These are phyloP conservation scores for Colletotrichum sansevieriae DNA, from an alignment of 2,329 filamentous ascomycete species.

Conservation along the genomic window DNA sequence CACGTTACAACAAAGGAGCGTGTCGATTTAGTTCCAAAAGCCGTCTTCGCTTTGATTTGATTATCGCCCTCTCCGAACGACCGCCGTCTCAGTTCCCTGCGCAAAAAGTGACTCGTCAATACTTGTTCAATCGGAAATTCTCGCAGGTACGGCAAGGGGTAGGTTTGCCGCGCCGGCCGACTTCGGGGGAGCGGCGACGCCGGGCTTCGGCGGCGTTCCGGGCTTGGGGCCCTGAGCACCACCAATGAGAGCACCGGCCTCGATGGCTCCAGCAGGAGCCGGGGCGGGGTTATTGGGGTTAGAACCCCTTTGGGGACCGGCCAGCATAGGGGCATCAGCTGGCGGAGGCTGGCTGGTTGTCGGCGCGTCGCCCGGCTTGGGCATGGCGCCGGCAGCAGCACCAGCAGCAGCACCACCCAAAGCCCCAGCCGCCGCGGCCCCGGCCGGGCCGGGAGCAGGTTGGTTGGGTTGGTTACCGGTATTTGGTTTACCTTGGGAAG, in stretches of 20 bases:
- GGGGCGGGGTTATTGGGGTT: conserved; percentile 18
- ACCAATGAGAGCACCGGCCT: conserved; percentile 24
- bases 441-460: conserved; percentile 20
- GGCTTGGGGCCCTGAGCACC: conserved; percentile 20
- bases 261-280: conserved; percentile 20
- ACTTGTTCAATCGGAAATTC: conserved; percentile 8
- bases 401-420: conserved; percentile 14
- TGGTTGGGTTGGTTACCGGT: conserved; percentile 1
- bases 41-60: background rate
- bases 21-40: conserved; percentile 13
- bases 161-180: background rate
- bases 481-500: conserved; percentile 28
- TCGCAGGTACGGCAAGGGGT: conserved; percentile 30
- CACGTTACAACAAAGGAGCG: background rate
- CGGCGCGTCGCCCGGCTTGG: conserved; percentile 10
- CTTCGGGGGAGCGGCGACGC: conserved; percentile 14
- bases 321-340: background rate
- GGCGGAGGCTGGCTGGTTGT: background rate
- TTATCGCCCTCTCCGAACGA: conserved; percentile 4
- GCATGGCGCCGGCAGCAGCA: conserved; percentile 10
- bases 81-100: conserved; percentile 25
- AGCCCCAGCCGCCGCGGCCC: conserved; percentile 1
- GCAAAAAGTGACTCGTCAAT: conserved; percentile 31
- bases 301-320: background rate
- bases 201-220: conserved; percentile 3